Conservation (phyloP, 192 early-diverging fungal genomes). For the Coemansia sp. region DNA sequence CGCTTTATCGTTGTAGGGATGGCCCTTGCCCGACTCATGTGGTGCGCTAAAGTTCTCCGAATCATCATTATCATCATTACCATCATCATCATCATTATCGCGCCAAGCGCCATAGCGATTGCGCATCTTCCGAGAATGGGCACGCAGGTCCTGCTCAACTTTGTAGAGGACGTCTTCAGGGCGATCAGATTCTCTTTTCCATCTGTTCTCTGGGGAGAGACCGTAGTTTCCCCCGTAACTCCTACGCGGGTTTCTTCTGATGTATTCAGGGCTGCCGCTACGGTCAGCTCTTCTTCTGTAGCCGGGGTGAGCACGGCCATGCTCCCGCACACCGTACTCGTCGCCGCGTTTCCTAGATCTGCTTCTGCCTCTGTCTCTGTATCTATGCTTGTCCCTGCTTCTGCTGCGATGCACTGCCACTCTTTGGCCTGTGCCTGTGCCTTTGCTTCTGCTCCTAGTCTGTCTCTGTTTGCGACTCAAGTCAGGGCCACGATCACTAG, state of each 20-base stretch:
- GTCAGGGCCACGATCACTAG: no score
- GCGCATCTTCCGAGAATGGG: not conserved
- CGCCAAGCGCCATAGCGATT: not conserved
- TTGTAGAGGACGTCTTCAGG: not conserved
- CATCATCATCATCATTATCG: not conserved
- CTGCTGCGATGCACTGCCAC: no score
- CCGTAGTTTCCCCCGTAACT: not conserved
- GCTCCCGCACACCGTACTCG: not conserved
- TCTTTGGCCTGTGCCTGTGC: no score
- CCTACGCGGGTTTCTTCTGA: not conserved
- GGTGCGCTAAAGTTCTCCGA: not conserved
- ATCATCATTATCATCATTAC: not conserved
- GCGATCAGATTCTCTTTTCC: not conserved
- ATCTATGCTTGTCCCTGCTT: not conserved
- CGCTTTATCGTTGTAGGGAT: not conserved
- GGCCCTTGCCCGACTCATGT: not conserved
- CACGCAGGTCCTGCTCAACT: not conserved
- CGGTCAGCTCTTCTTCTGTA: not conserved
- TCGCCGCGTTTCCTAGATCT: not conserved
- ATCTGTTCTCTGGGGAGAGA: not conserved
- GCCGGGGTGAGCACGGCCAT: not conserved
- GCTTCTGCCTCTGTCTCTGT: not conserved
- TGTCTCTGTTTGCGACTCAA: no score
- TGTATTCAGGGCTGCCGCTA: slow-evolving; percentile 3
- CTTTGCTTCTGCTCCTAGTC: not conserved